Base-by-base conservation (phyloP, 108 stramenopile species). In the Fistulifera pelliculosa region DNA sequence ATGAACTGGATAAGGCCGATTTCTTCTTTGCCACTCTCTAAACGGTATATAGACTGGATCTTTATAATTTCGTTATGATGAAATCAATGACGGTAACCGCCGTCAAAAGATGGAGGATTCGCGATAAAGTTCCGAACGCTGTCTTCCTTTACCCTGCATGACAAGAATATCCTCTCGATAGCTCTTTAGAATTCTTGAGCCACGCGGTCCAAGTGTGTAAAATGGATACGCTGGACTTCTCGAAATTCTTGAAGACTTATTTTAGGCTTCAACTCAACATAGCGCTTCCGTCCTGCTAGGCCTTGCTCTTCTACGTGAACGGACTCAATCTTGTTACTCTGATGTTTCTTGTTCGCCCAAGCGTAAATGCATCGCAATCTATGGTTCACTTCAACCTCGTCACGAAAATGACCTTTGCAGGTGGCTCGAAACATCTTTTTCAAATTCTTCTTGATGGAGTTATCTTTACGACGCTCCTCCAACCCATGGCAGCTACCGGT, bases 331-430 rank as follows among this genome's bases (percentile, higher is more conserved):
- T 75, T 76, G 58, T 83, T 85, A 52, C 81, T 60, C 60, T 94
- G 93, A 61, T 94, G 85, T 27, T 69, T 60, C 59, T 94, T 94
- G 17, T 88, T 79, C 12, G 88, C 84, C 93, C 93, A 94, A 1
- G 88, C 86, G 59, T 94, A 94, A 48, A 85, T 79, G 60, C 88
- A 90, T 22, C 93, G 72, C 12, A 94, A 58, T 56, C 93, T 71
- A 64, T 94, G 93, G 18, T 81, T 68, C 35, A 83, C 68, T 69
- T 94, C 93, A 17, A 85, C 81, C 49, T 94, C 88, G 59, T 83
- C 75, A 25, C 78, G 73, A 70, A 90, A 94, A 50, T 85, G 83
- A 25, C 62, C 61, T 27, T 57, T 50, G 39, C 74, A 65, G 0
- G 88, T 64, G 15, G 52, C 49, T 16, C 60, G 38, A 57, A 94